Percentiles rank a stretch among this genome's conserved stretches.
These are phyloP conservation scores for Phytophthora sp. DNA, from an alignment of 352 stramenopile species.

Conservation along the genomic window DNA sequence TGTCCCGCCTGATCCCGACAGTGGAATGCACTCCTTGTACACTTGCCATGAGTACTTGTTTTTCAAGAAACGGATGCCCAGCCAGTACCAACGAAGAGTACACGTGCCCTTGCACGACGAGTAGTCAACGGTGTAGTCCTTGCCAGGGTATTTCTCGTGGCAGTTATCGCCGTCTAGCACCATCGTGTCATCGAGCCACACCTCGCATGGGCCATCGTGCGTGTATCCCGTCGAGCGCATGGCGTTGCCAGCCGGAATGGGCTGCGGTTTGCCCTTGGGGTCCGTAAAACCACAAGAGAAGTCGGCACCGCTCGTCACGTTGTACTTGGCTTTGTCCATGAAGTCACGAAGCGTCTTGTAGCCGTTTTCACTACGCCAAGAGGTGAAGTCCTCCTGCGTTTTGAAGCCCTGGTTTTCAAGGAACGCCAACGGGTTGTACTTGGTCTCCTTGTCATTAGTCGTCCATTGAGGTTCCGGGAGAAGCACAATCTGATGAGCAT, in stretches of 20 bases:
- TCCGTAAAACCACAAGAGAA: conserved; percentile 44
- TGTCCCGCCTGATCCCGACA: conserved; percentile 13
- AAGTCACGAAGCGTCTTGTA: conserved; percentile 54
- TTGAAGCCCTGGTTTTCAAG: conserved; percentile 53
- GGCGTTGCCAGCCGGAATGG: conserved; percentile 31
- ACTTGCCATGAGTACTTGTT: conserved; percentile 61
- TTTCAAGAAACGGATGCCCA: conserved; percentile 43
- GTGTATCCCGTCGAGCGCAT: conserved; percentile 53
- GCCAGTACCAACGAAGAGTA: conserved; percentile 29
- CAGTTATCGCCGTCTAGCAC: conserved; percentile 37
- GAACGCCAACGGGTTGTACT: conserved; percentile 53
- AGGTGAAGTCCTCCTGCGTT: conserved; percentile 44
- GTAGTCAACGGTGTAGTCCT: conserved; percentile 35
- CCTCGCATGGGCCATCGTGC: conserved; percentile 45
- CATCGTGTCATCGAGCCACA: conserved; percentile 43
- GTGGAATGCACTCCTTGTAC: conserved; percentile 56
- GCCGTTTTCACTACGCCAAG: conserved; percentile 39
- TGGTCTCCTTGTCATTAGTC: conserved; percentile 32
- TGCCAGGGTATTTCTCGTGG: conserved; percentile 35
- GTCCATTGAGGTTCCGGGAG: conserved; percentile 39
- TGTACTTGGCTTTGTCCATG: conserved; percentile 48
- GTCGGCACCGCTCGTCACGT: conserved; percentile 27
- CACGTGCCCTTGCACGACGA: conserved; percentile 30
- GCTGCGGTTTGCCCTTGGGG: conserved; percentile 32
- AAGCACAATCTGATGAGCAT: conserved; percentile 48